A percentile compares a stretch with the other conserved stretches of the same genome.
Evolutionary conservation across 2,329 filamentous ascomycete genomes (phyloP).

Genomic region (Colletotrichum spinosum): DNA sequence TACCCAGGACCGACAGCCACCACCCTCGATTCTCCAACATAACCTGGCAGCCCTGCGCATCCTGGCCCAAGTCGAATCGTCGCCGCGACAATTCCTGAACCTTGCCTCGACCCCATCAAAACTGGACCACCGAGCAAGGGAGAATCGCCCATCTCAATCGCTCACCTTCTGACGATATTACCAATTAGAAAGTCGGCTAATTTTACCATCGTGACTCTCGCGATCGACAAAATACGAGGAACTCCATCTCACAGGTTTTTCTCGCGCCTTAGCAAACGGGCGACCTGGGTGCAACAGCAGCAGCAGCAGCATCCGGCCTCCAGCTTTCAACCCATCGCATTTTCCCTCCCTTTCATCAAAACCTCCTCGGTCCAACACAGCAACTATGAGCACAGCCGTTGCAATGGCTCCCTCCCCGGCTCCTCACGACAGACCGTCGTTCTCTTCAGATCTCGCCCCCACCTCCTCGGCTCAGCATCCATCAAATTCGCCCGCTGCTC

Average conservation of each 20-base stretch:
- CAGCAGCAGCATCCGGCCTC: conserved; percentile 25
- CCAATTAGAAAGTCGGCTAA: conserved; percentile 18
- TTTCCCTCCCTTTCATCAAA: conserved; percentile 8
- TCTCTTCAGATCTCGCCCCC: conserved; percentile 62
- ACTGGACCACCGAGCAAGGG: conserved; percentile 34
- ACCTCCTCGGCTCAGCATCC: conserved; percentile 42
- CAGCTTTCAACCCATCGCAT: neutral
- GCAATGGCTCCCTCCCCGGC: conserved; percentile 77
- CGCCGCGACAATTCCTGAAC: conserved; percentile 27
- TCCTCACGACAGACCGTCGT: conserved; percentile 72
- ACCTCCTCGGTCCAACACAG: conserved; percentile 8
- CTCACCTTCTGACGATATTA: conserved; percentile 25
- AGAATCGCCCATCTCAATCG: conserved; percentile 34
- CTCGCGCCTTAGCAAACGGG: conserved; percentile 19
- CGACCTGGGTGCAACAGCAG: conserved; percentile 17
- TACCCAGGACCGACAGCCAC: neutral
- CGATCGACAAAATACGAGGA: conserved; percentile 8
- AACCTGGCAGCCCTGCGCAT: conserved; percentile 16
- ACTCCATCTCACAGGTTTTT: conserved; percentile 1
- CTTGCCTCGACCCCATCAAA: conserved; percentile 30
- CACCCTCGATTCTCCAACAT: neutral
- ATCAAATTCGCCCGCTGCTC: conserved; percentile 57
- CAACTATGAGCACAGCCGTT: conserved; percentile 74
- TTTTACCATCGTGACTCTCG: neutral
- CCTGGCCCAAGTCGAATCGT: conserved; percentile 6